These are phyloP conservation scores for Ceratocystis cubensis DNA, from an alignment of 2,329 filamentous ascomycete species.

Conservation along the genomic window DNA sequence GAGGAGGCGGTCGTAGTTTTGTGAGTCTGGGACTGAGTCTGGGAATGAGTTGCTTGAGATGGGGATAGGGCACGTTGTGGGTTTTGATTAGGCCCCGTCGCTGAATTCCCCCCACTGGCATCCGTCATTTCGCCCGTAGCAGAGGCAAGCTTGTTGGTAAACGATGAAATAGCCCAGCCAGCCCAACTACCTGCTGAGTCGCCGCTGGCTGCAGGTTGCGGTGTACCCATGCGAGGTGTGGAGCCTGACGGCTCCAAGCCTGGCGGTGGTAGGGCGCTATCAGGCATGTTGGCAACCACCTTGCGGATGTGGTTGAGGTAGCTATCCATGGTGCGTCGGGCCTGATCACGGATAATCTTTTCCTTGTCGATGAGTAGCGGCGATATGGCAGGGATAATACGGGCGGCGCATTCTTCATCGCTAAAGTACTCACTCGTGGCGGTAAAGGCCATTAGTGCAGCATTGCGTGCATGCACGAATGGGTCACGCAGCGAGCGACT, in stretches of 20 bases:
- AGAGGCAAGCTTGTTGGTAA: conserved; percentile 82
- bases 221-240: conserved; percentile 65
- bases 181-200: conserved; percentile 58
- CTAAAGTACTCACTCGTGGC: conserved; percentile 77
- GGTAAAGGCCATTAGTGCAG: conserved; percentile 69
- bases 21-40: conserved; percentile 25
- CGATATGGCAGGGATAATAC: conserved; percentile 73
- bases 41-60: conserved; percentile 24
- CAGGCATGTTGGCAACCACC: conserved; percentile 62
- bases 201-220: conserved; percentile 38
- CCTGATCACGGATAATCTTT: conserved; percentile 85
- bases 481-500: conserved; percentile 79
- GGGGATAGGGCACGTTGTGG: conserved; percentile 32
- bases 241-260: conserved; percentile 38
- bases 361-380: conserved; percentile 86
- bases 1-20: conserved; percentile 42
- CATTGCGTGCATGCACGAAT: conserved; percentile 87
- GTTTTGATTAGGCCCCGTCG: background rate
- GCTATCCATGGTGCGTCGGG: conserved; percentile 74
- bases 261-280: conserved; percentile 60
- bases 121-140: conserved; percentile 77
- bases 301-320: conserved; percentile 78
- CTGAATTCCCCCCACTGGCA: conserved; percentile 30
- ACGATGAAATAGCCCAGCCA: conserved; percentile 96
- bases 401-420: conserved; percentile 77